Conservation (phyloP, 2,329 filamentous ascomycete species). For the Fusarium ramigenum region DNA sequence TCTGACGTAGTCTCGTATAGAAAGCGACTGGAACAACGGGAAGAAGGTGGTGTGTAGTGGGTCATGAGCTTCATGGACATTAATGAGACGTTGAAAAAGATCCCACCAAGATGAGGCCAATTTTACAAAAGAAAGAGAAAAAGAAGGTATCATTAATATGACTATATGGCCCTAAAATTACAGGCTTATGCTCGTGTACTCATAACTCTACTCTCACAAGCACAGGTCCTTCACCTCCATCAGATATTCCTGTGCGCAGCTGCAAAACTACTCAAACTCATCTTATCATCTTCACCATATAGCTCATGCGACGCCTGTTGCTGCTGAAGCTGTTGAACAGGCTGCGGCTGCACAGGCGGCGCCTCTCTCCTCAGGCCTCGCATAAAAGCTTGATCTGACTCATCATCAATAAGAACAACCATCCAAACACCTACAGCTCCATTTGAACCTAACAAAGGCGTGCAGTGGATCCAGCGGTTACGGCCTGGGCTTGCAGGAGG, state of each 20-base stretch:
- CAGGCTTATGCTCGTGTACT: not conserved
- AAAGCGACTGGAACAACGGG: not conserved
- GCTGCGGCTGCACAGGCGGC: constrained; percentile 21
- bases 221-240: not conserved
- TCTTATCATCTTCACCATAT: constrained; percentile 26
- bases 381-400: constrained; percentile 45
- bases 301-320: not conserved
- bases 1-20: not conserved
- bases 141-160: constrained; percentile 11
- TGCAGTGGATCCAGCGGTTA: constrained; percentile 80
- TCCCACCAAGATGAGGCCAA: too few relatives aligned
- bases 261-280: constrained; percentile 38
- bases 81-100: not conserved
- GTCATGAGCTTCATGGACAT: not conserved
- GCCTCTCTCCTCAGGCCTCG: constrained; percentile 19
- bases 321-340: not conserved
- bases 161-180: not conserved
- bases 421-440: constrained; percentile 81
- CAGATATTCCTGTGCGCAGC: constrained; percentile 18
- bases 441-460: constrained; percentile 73
- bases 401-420: constrained; percentile 76
- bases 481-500: constrained; percentile 55
- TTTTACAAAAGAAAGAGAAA: not conserved
- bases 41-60: not conserved
- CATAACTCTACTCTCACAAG: not conserved